phyloP scores from a whole-genome alignment of 169 alveolate species.

The Amoebophrya sp. region DNA sequence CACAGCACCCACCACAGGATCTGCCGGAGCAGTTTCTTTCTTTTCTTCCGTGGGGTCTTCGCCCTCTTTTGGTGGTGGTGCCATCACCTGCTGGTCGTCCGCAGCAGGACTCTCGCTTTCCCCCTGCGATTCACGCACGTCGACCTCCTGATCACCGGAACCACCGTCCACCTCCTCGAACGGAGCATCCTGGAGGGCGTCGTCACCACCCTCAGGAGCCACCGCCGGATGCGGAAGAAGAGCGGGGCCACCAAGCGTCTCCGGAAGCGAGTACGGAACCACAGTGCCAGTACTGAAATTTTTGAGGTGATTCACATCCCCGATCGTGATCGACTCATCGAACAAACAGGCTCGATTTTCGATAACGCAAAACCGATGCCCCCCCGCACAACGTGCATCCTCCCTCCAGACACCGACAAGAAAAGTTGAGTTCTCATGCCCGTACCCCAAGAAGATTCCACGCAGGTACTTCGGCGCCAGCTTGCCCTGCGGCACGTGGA shows the following conservation, averaged over 20 bases:
- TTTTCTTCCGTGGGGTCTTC: too few species aligned
- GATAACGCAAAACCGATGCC: not conserved
- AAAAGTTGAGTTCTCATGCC: not conserved
- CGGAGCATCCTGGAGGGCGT: not conserved
- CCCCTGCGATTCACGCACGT: not conserved
- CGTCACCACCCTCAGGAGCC: not conserved
- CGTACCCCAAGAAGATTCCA: not conserved
- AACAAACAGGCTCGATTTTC: not conserved
- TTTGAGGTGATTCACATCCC: not conserved
- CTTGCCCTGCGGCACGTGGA: not conserved
- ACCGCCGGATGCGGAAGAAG: not conserved
- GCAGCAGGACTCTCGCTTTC: not conserved
- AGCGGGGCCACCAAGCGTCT: not conserved
- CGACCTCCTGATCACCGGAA: not conserved
- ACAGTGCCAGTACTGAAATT: not conserved
- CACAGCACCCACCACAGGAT: not conserved
- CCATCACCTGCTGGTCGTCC: not conserved
- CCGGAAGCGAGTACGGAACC: not conserved
- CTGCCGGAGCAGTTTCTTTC: not conserved
- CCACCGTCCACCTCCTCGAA: not conserved
- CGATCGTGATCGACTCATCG: not conserved
- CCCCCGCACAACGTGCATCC: not conserved
- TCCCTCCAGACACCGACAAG: not conserved
- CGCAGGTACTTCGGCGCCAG: not conserved
- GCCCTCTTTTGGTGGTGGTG: too few species aligned